Conservation (phyloP, 768 basidiomycete species). For the Psilocybe tampanensis region DNA sequence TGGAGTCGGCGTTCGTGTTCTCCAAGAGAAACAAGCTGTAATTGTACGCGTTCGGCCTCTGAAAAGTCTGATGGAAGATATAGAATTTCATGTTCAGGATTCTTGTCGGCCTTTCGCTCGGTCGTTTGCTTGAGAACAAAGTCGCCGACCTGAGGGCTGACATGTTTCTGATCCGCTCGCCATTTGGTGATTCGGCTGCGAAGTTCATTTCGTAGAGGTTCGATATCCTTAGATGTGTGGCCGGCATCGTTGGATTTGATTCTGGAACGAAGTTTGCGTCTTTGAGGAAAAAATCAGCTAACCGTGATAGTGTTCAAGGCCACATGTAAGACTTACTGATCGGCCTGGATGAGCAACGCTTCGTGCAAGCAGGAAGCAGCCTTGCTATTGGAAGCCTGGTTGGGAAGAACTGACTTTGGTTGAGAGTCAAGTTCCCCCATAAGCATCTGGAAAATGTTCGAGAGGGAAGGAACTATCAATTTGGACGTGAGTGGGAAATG, state of each 20-base stretch:
- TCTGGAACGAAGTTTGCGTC: neutral
- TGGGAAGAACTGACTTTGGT: neutral
- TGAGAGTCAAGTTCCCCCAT: neutral
- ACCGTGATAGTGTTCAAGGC: no score
- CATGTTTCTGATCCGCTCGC: constrained; percentile 7
- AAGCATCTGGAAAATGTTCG: constrained; percentile 13
- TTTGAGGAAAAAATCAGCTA: neutral
- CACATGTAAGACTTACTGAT: neutral
- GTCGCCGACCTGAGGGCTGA: constrained; percentile 9
- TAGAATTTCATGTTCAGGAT: constrained; percentile 6
- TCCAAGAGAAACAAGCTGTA: constrained; percentile 3
- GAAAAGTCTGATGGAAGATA: constrained; percentile 18
- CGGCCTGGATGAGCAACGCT: neutral
- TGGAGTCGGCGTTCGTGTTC: constrained; percentile 12
- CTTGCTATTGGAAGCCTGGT: constrained; percentile 14
- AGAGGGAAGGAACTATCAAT: constrained; percentile 18
- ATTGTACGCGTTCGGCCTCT: neutral
- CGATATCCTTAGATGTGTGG: neutral
- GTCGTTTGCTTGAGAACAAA: neutral
- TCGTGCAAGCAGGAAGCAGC: neutral
- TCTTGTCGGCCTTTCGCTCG: neutral
- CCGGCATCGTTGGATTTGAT: neutral
- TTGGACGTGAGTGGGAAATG: neutral
- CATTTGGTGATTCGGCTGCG: constrained; percentile 13
- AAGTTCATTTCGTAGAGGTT: constrained; percentile 2